Conservation (phyloP, 306 rosid species). For the Fragaria ananassa region DNA sequence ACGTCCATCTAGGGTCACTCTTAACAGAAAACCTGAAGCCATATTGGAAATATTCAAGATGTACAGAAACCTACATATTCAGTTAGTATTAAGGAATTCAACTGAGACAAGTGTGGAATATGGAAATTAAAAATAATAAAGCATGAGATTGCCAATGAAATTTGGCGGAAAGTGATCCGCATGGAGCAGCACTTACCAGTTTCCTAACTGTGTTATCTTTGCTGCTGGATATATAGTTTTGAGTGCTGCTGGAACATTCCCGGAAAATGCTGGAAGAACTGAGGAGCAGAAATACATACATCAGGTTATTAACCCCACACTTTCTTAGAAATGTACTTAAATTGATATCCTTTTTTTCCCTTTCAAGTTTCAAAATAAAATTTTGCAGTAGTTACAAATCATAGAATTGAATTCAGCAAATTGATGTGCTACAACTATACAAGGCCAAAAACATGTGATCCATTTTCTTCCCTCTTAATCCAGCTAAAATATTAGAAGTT, state of each 20-base stretch:
- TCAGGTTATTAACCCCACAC: slow-evolving; percentile 3
- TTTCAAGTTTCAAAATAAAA: not conserved
- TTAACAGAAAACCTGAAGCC: slow-evolving; percentile 72
- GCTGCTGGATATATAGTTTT: slow-evolving; percentile 71
- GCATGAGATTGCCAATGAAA: not conserved
- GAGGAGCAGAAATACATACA: slow-evolving; percentile 31
- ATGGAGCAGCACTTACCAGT: slow-evolving; percentile 52
- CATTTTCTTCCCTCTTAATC: not conserved
- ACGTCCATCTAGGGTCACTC: slow-evolving; percentile 73
- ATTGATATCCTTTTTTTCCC: not conserved
- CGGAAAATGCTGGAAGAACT: slow-evolving; percentile 96
- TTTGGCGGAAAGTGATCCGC: not conserved
- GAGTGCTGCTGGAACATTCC: slow-evolving; percentile 83
- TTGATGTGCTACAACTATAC: not conserved
- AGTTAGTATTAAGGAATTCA: not conserved
- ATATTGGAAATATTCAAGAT: not conserved
- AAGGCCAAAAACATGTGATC: not conserved
- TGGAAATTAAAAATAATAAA: not conserved
- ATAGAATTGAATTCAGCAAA: not conserved
- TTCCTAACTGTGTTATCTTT: slow-evolving; percentile 83
- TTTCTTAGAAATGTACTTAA: not conserved
- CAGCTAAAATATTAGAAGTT: not conserved
- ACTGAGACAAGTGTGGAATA: not conserved
- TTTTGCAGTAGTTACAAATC: not conserved
- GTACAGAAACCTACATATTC: not conserved